Evolutionary conservation across 768 basidiomycete genomes (phyloP), one percentile per base, ranked within the genome.

Genomic region (Lentinula detonsa): DNA sequence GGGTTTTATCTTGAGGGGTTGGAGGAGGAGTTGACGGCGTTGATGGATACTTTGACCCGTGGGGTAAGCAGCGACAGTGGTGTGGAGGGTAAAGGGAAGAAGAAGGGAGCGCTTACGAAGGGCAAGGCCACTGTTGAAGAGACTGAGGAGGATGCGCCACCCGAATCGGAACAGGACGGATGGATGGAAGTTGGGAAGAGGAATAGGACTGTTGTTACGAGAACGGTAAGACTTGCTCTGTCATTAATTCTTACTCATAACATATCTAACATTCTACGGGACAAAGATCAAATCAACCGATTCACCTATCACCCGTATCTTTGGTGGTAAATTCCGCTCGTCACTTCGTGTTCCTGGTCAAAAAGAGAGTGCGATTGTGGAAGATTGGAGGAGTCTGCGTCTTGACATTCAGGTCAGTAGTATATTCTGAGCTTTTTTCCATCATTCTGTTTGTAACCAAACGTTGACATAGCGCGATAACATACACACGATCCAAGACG

Each of bases 151-250:
- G 81, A 84, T 67, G 71, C 70, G 58, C 75, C 75, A 61, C 76
- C 78, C 65, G 73, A 75, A 34, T 69, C 71, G 11, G 77, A 77
- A 34, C 86, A 84, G 16, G 87, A 89, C 37, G 92, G 87, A 0
- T 98, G 96, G 96, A 72, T 90, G 28, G 95, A 99, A 74, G 95
- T 99, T 1, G 95, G 95, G 31, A 91, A 86, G 73, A 86, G 86
- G 69, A 96, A 97, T 68, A 83, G 87, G 66, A 83, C 80, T 37
- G 85, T 91, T 16, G 76, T 91, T 54, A 95, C 94, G 2, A 78
- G 95, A 59, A 88, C 87, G 46, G 91, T 93, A 65, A 59, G 88
- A 8, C 33, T 33, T 50, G 51, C 46, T 52, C 46, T 52, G 49
- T 23, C 31, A 48, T 48, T 42, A 6, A 28, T 50, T 61, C 45